Conservation (phyloP, 2,329 filamentous ascomycete genomes). For the Colletotrichum costaricense region DNA sequence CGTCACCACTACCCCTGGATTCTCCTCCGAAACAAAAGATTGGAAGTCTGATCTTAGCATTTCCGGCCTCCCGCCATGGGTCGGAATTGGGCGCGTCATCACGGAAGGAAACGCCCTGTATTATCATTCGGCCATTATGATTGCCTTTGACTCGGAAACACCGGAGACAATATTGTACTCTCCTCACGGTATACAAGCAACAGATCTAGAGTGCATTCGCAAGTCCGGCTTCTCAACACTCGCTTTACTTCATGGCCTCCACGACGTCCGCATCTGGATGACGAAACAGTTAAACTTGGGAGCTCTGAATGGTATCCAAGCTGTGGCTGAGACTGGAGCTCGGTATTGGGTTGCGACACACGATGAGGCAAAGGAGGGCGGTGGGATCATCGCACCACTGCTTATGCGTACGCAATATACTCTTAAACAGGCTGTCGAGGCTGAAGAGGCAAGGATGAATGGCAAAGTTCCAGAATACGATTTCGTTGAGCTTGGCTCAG, state of each 20-base stretch:
- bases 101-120: slow-evolving; percentile 65
- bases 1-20: slow-evolving; percentile 62
- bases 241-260: slow-evolving; percentile 72
- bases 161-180: slow-evolving; percentile 33
- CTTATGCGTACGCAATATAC: slow-evolving; percentile 57
- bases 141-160: slow-evolving; percentile 59
- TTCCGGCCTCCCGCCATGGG: slow-evolving; percentile 63
- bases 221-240: slow-evolving; percentile 61
- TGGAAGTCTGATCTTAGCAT: slow-evolving; percentile 41
- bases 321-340: slow-evolving; percentile 62
- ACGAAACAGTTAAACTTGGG: slow-evolving; percentile 72
- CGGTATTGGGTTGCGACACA: slow-evolving; percentile 76
- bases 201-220: slow-evolving; percentile 55
- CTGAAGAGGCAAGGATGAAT: slow-evolving; percentile 45
- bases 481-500: slow-evolving; percentile 66
- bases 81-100: slow-evolving; percentile 69
- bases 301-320: slow-evolving; percentile 69
- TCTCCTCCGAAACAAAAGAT: slow-evolving; percentile 44
- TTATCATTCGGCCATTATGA: slow-evolving; percentile 71
- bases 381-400: slow-evolving; percentile 66
- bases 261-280: slow-evolving; percentile 65
- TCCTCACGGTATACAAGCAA: slow-evolving; percentile 29
- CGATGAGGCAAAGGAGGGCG: slow-evolving; percentile 71
- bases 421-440: slow-evolving; percentile 53
- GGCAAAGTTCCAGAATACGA: slow-evolving; percentile 51